These are phyloP conservation scores for Monosporascus sp. DNA, from an alignment of 2,329 filamentous ascomycete species.

Conservation along the genomic window DNA sequence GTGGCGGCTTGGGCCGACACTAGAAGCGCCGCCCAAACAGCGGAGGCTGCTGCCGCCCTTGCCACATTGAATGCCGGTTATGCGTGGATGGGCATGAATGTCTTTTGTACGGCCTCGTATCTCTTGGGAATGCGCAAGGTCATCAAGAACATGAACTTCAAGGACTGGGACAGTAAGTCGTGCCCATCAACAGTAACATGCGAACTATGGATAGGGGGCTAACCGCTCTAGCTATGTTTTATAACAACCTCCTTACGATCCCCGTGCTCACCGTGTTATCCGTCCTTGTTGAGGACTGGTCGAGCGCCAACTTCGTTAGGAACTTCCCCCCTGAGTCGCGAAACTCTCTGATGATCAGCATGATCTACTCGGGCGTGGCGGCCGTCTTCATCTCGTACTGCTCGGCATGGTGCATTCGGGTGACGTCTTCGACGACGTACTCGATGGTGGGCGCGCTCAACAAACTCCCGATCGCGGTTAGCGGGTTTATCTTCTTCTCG, in stretches of 20 bases:
- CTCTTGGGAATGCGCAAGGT: constrained; percentile 93
- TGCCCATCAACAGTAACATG: background rate
- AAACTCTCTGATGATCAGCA: constrained; percentile 75
- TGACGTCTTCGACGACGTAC: constrained; percentile 96
- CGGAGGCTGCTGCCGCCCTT: constrained; percentile 66
- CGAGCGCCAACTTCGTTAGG: constrained; percentile 68
- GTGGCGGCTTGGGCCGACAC: constrained; percentile 98
- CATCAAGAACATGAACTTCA: constrained; percentile 99
- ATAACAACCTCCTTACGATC: constrained; percentile 97
- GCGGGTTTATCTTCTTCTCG: constrained; percentile 90
- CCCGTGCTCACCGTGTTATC: constrained; percentile 82
- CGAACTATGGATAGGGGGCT: constrained; percentile 15
- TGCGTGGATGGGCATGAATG: constrained; percentile 97
- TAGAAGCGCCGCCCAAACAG: constrained; percentile 49
- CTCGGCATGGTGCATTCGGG: constrained; percentile 96
- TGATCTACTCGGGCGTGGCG: constrained; percentile 89
- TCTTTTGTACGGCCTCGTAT: constrained; percentile 87
- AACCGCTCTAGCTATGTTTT: constrained; percentile 80
- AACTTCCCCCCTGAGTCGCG: constrained; percentile 86
- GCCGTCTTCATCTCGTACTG: constrained; percentile 99
- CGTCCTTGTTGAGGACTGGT: constrained; percentile 88
- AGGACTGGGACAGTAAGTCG: constrained; percentile 94
- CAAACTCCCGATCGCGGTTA: constrained; percentile 93
- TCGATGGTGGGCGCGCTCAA: constrained; percentile 98
- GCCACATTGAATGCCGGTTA: constrained; percentile 93